Evolutionary conservation across 441 rosid species (phyloP).

Genomic region (Cnidoscolus chayamansa): DNA sequence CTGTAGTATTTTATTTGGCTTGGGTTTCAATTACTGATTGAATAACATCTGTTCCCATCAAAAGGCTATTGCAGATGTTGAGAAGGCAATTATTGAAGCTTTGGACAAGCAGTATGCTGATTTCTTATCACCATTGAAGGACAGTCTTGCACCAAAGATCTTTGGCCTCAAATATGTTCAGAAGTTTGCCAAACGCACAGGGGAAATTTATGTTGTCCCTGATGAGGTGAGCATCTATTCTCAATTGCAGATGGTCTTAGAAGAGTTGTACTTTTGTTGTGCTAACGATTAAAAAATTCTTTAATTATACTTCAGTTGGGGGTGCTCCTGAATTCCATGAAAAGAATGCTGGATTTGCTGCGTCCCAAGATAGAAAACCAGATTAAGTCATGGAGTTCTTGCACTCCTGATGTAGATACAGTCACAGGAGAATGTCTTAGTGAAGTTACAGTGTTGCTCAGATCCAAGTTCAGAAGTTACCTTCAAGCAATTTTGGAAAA

Average conservation of each 20-base stretch:
- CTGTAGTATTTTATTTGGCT: background rate
- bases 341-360: constrained; percentile 66
- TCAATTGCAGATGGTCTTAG: constrained; percentile 11
- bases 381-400: constrained; percentile 69
- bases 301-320: constrained; percentile 54
- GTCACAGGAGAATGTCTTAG: constrained; percentile 83
- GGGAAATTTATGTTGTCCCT: constrained; percentile 59
- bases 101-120: constrained; percentile 84
- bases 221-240: constrained; percentile 60
- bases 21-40: constrained; percentile 3
- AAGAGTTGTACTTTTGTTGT: background rate
- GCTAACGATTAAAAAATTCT: background rate
- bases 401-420: constrained; percentile 53
- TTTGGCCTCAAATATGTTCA: constrained; percentile 84
- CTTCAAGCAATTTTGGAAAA: constrained; percentile 88
- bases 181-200: constrained; percentile 72
- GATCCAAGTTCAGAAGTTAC: constrained; percentile 85
- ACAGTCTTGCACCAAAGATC: constrained; percentile 54
- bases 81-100: constrained; percentile 72
- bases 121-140: constrained; percentile 73
- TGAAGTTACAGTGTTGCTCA: constrained; percentile 85
- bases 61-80: constrained; percentile 81
- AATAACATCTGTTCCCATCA: constrained; percentile 9
- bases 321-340: constrained; percentile 77
- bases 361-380: constrained; percentile 65